Base-by-base conservation (phyloP, 2,329 filamentous ascomycete species). In the Nothophoma quercina region DNA sequence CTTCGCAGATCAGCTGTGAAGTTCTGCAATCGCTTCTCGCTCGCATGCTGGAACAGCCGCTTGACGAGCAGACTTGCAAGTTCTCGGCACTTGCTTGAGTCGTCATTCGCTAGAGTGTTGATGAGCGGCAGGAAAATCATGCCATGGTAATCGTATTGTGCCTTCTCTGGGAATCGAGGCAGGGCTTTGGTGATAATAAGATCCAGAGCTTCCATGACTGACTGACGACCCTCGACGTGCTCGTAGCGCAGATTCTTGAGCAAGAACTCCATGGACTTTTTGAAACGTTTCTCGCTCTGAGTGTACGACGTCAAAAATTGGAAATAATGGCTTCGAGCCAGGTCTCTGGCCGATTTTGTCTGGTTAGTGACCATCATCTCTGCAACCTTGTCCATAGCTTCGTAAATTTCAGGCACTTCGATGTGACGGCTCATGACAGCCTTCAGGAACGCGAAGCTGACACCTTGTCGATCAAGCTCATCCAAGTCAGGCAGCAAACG, bases 341-440 rank as follows among this genome's bases (percentile, higher is more conserved):
- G 81, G 71, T 97, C 91, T 44, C 95, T 85, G 2, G 93, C 93
- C 59, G 89, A 87, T 63, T 89, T 89, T 63, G 96, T 93, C 58
- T 96, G 91, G 69, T 98, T 98, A 35, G 90, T 96, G 50, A 99
- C 89, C 93, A 98, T 98, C 72, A 97, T 89, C 3, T 85, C 88
- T 38, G 91, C 91, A 1, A 73, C 68, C 65, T 92, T 88, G 71
- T 99, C 95, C 58, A 97, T 84, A 7, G 89, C 88, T 68, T 98
- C 93, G 70, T 99, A 99, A 23, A 99, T 87, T 33, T 89, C 84
- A 0, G 93, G 88, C 7, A 96, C 92, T 65, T 96, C 84, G 34
- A 98, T 82, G 70, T 89, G 93, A 15, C 93, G 86, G 45, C 90
- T 88, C 69, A 99, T 84, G 21, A 98, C 87, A 1, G 91, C 89